phyloP scores from a whole-genome alignment of 208 protist species.

The Leishmania guyanensis region DNA sequence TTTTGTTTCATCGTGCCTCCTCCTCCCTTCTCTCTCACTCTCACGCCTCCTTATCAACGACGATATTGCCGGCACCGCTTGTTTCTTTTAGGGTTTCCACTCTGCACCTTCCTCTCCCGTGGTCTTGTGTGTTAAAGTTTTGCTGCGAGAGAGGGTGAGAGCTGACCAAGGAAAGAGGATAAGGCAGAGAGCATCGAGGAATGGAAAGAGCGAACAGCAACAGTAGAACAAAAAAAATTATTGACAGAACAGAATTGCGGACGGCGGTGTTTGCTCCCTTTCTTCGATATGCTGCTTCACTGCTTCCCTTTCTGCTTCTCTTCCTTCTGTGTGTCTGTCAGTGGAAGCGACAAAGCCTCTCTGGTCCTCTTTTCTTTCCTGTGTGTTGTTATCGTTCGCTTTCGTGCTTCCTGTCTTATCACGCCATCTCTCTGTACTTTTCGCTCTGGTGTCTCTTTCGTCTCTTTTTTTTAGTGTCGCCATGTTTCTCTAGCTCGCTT shows the following conservation, averaged over 20 bases:
- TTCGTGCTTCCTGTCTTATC: background rate
- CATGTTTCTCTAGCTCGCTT: background rate
- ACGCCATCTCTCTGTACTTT: background rate
- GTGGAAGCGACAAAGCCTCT: background rate
- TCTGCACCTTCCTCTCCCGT: background rate
- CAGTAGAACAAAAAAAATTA: background rate
- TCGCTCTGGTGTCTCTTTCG: background rate
- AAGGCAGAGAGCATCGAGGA: background rate
- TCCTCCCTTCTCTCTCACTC: background rate
- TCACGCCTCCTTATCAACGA: background rate
- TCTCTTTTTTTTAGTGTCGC: background rate
- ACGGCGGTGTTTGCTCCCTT: background rate
- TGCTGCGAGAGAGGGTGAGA: background rate
- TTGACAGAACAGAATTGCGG: constrained; percentile 1
- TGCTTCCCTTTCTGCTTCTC: background rate
- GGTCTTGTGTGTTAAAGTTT: background rate
- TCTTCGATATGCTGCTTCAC: background rate
- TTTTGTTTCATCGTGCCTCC: background rate
- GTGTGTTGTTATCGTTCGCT: background rate
- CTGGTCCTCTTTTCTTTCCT: background rate
- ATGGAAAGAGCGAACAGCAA: background rate
- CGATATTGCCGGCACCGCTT: background rate
- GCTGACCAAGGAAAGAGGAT: too few relatives aligned
- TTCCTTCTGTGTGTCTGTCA: background rate
- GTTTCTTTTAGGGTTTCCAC: background rate